phyloP scores from a whole-genome alignment of 1,139 yeast genomes.

The Sugiyamaella xylanicola region DNA sequence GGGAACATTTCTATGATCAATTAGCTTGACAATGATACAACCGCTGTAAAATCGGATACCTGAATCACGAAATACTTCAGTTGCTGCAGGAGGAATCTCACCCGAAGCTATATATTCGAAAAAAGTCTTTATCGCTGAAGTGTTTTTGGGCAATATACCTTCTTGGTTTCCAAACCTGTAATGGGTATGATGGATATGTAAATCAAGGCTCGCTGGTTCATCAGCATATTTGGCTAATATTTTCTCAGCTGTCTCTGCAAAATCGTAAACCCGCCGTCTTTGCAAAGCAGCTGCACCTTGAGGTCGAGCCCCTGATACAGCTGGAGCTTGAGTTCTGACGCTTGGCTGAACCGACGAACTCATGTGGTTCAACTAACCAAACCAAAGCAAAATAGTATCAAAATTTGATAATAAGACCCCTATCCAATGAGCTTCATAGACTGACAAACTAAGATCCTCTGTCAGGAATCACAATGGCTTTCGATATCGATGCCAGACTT shows the following conservation, averaged over 20 bases:
- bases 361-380: neutral
- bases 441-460: too few relatives aligned
- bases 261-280: conserved; percentile 27
- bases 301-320: neutral
- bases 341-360: neutral
- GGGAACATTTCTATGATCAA: conserved; percentile 61
- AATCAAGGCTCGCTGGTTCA: conserved; percentile 78
- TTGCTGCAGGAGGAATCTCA: conserved; percentile 83
- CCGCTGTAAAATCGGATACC: conserved; percentile 86
- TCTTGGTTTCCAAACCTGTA: conserved; percentile 79
- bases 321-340: conserved; percentile 10
- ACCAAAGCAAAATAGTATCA: too few relatives aligned
- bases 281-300: conserved; percentile 1
- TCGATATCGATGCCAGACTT: too few relatives aligned
- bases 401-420: too few relatives aligned
- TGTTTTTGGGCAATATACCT: conserved; percentile 75
- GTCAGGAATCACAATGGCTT: too few relatives aligned
- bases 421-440: too few relatives aligned
- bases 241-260: conserved; percentile 69
- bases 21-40: conserved; percentile 77
- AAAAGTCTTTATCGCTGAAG: conserved; percentile 73
- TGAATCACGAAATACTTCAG: conserved; percentile 86
- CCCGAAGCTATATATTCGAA: conserved; percentile 77
- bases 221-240: conserved; percentile 76
- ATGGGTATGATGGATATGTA: conserved; percentile 89